Base-by-base conservation (phyloP, 768 basidiomycete genomes). In the Cantharellus anzutake region DNA sequence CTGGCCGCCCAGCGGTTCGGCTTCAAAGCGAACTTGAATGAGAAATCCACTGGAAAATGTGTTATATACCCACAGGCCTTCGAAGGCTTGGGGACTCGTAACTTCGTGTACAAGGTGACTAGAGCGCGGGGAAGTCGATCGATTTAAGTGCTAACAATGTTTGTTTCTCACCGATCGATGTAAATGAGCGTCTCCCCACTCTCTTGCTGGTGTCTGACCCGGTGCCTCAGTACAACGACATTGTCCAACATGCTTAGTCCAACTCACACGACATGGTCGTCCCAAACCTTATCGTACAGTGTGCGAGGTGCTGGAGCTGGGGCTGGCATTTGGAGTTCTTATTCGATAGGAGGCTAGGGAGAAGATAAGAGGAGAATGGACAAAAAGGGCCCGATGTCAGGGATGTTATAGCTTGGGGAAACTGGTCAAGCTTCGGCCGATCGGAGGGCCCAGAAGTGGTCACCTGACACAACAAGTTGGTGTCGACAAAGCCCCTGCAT, bases 231-330 rank as follows among this genome's bases (percentile, higher is more conserved):
- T 55, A 11, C 20, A 2, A 37, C 11, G 52, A 55, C 14, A 55
- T 7, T 7, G 7, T 5, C 37, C 37, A 63, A 35, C 40, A 16
- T 48, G 40, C 34, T 42, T 5, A 58, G 2, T 65, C 40, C 50
- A 40, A 61, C 86, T 63, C 66, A 90, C 81, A 97, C 85, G 67
- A 94, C 80, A 73, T 97, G 94, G 69, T 97, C 91, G 64, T 96
- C 90, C 82, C 88, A 96, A 64, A 97, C 90, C 74, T 97, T 97
- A 73, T 98, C 94, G 72, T 97, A 96, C 39, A 98, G 76, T 41
- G 94, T 97, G 62, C 90, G 82, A 5, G 90, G 89, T 29, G 75
- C 71, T 59, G 73, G 64, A 16, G 76, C 70, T n/a, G 79, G 71
- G 40, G 72, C 75, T 51, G 81, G 78, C 82, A 83, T 83, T 48